A percentile compares a stretch with the other conserved stretches of the same genome.
phyloP scores from a whole-genome alignment of 169 alveolate species.

The Plasmodium ovale region DNA sequence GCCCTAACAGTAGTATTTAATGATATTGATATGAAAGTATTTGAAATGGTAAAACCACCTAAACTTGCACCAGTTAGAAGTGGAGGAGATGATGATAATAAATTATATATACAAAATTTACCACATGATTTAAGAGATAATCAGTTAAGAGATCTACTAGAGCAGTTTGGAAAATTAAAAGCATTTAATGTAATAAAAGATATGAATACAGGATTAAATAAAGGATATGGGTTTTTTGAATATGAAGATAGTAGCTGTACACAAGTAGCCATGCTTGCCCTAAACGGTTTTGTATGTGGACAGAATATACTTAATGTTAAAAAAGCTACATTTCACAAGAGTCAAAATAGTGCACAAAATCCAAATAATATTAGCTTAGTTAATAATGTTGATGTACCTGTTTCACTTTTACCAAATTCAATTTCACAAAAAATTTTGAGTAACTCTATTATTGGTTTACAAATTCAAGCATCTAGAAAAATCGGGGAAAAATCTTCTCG shows the following conservation, averaged over 20 bases:
- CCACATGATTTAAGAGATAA: constrained; percentile 89
- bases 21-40: constrained; percentile 74
- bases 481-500: constrained; percentile 88
- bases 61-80: constrained; percentile 27
- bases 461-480: constrained; percentile 89
- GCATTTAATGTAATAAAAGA: constrained; percentile 86
- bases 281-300: constrained; percentile 84
- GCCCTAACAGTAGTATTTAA: constrained; percentile 80
- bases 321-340: constrained; percentile 76
- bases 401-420: constrained; percentile 88
- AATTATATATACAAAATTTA: constrained; percentile 87
- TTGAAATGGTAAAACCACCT: constrained; percentile 62
- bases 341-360: constrained; percentile 73
- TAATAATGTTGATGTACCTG: constrained; percentile 84
- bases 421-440: constrained; percentile 87
- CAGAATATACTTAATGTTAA: constrained; percentile 80
- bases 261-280: constrained; percentile 87
- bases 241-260: constrained; percentile 89
- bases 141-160: constrained; percentile 84
- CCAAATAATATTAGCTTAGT: constrained; percentile 50
- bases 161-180: constrained; percentile 87
- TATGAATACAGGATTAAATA: constrained; percentile 86
- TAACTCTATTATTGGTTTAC: constrained; percentile 88
- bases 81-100: constrained; percentile 78
- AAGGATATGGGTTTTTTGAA: constrained; percentile 91